phyloP scores from a whole-genome alignment of 306 rosid genomes.

The Prosopis cineraria region DNA sequence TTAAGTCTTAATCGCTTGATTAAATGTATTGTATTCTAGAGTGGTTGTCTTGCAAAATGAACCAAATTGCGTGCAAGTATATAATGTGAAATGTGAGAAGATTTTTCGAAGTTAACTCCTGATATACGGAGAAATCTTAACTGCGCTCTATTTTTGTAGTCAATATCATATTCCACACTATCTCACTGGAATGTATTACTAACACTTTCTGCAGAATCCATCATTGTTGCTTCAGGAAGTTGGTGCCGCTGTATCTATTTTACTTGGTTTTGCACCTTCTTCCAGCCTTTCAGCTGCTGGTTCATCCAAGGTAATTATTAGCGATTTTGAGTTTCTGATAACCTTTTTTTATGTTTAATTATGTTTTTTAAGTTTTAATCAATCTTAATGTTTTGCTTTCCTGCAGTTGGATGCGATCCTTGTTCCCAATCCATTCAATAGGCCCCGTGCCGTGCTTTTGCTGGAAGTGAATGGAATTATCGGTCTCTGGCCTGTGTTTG shows the following conservation, averaged over 20 bases:
- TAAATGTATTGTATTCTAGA: neutral
- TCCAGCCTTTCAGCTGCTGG: slow-evolving; percentile 65
- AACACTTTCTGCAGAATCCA: slow-evolving; percentile 52
- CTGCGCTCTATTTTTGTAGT: slow-evolving; percentile 9
- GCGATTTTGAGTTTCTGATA: slow-evolving; percentile 1
- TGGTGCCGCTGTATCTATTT: slow-evolving; percentile 77
- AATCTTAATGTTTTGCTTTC: slow-evolving; percentile 28
- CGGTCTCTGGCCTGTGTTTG: slow-evolving; percentile 54
- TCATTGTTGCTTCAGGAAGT: slow-evolving; percentile 65
- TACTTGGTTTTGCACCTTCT: slow-evolving; percentile 92
- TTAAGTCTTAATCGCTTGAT: neutral
- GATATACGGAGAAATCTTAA: neutral
- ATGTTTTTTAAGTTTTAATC: slow-evolving; percentile 25
- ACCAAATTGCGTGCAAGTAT: neutral
- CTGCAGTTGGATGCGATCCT: slow-evolving; percentile 85
- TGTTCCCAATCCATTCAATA: slow-evolving; percentile 83
- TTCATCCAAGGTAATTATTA: slow-evolving; percentile 74
- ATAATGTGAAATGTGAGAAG: neutral
- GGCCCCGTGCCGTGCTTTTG: slow-evolving; percentile 82
- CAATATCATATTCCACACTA: neutral
- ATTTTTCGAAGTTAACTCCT: neutral
- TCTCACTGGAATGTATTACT: slow-evolving; percentile 32
- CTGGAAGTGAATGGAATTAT: slow-evolving; percentile 73
- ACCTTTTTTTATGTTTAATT: slow-evolving; percentile 20
- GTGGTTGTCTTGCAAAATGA: neutral